phyloP scores from a whole-genome alignment of 345 rosid species.

The Camelina neglecta region DNA sequence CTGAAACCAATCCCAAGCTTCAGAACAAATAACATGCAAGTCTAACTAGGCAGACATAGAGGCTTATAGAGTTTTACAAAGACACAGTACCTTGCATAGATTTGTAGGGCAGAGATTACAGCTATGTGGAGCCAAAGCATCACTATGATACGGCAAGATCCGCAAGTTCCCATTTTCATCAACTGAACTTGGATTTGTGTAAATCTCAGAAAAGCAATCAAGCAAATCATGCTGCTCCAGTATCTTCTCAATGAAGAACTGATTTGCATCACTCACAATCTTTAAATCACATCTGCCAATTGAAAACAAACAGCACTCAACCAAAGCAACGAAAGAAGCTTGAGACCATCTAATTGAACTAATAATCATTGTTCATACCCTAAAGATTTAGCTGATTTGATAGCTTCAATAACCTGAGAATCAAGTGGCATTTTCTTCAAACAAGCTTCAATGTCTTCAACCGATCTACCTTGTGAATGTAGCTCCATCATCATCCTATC shows the following conservation, averaged over 20 bases:
- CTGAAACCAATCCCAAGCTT: not conserved
- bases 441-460: conserved; percentile 64
- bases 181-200: conserved; percentile 60
- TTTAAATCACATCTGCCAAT: conserved; percentile 72
- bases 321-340: not conserved
- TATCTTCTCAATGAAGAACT: conserved; percentile 77
- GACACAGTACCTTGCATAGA: conserved; percentile 71
- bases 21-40: not conserved
- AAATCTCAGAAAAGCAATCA: conserved; percentile 68
- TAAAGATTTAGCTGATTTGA: conserved; percentile 56
- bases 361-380: conserved; percentile 52
- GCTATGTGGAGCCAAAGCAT: conserved; percentile 53
- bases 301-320: conserved; percentile 21
- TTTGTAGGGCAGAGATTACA: conserved; percentile 70
- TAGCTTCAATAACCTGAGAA: conserved; percentile 53
- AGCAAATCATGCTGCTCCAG: conserved; percentile 64
- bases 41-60: conserved; percentile 14
- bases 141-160: conserved; percentile 64
- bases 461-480: conserved; percentile 66
- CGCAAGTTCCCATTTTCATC: conserved; percentile 60
- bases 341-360: not conserved
- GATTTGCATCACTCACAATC: conserved; percentile 84
- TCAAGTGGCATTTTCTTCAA: conserved; percentile 57
- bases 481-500: conserved; percentile 91
- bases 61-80: not conserved